Evolutionary conservation across 2,329 filamentous ascomycete species (phyloP), one percentile per base, ranked within the genome.

Genomic region (Teratosphaeria zuluensis): DNA sequence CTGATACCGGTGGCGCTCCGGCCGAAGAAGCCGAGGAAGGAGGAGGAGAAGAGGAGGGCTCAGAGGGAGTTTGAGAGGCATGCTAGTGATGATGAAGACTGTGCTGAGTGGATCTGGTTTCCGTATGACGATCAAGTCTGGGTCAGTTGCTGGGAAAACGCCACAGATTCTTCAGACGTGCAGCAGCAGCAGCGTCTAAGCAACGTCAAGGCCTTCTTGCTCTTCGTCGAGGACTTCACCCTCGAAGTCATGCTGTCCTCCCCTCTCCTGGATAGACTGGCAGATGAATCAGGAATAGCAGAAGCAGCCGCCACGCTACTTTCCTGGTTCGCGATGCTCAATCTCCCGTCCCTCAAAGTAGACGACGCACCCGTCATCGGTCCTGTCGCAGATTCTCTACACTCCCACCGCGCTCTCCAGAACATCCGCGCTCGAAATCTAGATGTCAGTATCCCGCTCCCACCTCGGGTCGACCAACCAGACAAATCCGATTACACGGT

Each of bases 21-120:
- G 12, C 66, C 57, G 16, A 59, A 64, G 4, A 65, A 61, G 54
- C 51, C 66, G 46, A 51, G 68, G 21, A 64, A 67, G 1, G 63
- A 66, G 3, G 66, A 69, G 21, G 64, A 74, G 56, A 68, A 74
- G n/a, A 66, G 66, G 9, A 61, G 62, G 1, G 74, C 76, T 1
- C 68, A 73, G 4, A 61, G 51, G 4, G 67, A 71, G 0, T 80
- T 79, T 59, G 70, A 76, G 59, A 61, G 66, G 1, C 67, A 71
- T 2, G 75, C 75, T 14, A n/a, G n/a, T n/a, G 64, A 65, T 0
- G 71, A 75, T 32, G 70, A 75, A 54, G 79, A 77, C 61, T 80
- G 80, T 57, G 67, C 70, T 24, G 77, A 80, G 62, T 80, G 76
- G 76, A 80, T 80, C 63, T 80, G 77, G 78, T 80, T 80, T 60